These are phyloP conservation scores for Trametes cingulata DNA, from an alignment of 768 basidiomycete genomes.

Conservation along the genomic window DNA sequence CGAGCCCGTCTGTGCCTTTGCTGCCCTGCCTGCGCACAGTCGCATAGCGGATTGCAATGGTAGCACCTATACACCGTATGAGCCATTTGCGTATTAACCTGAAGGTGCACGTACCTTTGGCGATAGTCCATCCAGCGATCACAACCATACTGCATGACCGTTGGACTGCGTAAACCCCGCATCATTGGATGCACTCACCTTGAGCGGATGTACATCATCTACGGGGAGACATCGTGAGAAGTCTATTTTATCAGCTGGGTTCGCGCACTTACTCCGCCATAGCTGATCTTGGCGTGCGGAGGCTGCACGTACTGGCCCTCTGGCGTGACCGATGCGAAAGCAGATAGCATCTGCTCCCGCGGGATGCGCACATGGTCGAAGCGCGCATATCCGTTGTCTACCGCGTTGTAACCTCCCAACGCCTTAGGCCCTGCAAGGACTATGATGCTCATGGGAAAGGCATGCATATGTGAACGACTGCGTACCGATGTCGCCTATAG, in stretches of 20 bases:
- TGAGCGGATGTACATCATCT: slow-evolving; percentile 78
- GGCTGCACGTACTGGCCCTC: slow-evolving; percentile 66
- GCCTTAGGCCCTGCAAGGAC: slow-evolving; percentile 55
- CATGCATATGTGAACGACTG: not conserved
- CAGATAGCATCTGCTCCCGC: slow-evolving; percentile 70
- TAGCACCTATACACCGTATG: slow-evolving; percentile 42
- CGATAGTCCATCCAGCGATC: slow-evolving; percentile 60
- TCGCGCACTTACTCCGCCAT: slow-evolving; percentile 70
- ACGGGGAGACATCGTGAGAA: not conserved
- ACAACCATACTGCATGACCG: slow-evolving; percentile 63
- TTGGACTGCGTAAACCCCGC: not conserved
- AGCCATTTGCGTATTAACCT: not conserved
- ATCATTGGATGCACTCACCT: slow-evolving; percentile 39
- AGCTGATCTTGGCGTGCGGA: slow-evolving; percentile 72
- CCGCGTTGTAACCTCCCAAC: slow-evolving; percentile 45
- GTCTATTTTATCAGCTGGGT: not conserved
- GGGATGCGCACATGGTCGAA: slow-evolving; percentile 70
- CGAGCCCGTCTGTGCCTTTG: slow-evolving; percentile 50
- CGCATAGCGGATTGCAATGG: slow-evolving; percentile 68
- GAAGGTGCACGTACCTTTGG: slow-evolving; percentile 49
- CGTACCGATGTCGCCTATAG: slow-evolving; percentile 68
- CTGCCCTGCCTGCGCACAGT: slow-evolving; percentile 73
- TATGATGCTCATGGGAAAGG: not conserved
- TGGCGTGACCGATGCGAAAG: slow-evolving; percentile 68
- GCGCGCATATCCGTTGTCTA: slow-evolving; percentile 69